A percentile compares a stretch with the other conserved stretches of the same genome.
phyloP scores from a whole-genome alignment of 2,329 filamentous ascomycete species.

The Dactylellina drechsleri region DNA sequence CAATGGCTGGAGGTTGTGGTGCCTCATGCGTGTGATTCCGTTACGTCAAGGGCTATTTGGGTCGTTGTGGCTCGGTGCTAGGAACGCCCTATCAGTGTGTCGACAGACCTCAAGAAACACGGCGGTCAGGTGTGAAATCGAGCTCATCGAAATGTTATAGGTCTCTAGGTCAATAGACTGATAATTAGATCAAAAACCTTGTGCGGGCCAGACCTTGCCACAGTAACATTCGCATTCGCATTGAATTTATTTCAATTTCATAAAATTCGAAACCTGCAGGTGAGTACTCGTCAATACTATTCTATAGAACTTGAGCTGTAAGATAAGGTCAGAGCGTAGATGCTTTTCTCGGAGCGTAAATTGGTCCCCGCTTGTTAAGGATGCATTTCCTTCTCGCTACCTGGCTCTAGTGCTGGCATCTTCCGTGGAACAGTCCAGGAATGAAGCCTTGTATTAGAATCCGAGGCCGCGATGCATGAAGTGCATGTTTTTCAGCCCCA shows the following conservation, averaged over 20 bases:
- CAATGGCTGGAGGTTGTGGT: neutral
- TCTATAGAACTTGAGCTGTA: neutral
- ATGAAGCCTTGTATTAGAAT: slow-evolving; percentile 19
- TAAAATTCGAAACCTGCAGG: too few species aligned
- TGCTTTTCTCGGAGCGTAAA: too few species aligned
- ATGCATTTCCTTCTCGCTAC: too few species aligned
- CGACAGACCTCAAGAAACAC: slow-evolving; percentile 18
- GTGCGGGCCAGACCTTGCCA: too few species aligned
- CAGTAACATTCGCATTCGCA: too few species aligned
- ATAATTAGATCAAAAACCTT: too few species aligned
- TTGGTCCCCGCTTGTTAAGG: too few species aligned
- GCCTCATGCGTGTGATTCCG: slow-evolving; percentile 19
- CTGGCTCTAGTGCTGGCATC: too few species aligned
- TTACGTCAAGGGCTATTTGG: slow-evolving; percentile 6
- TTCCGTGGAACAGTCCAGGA: too few species aligned
- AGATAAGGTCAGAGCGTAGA: slow-evolving; percentile 8
- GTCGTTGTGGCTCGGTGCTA: neutral
- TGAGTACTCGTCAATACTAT: too few species aligned
- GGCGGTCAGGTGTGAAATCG: neutral
- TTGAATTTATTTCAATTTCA: neutral
- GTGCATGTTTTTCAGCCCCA: neutral
- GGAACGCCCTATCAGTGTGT: slow-evolving; percentile 32
- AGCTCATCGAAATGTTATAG: slow-evolving; percentile 6
- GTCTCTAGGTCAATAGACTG: slow-evolving; percentile 5
- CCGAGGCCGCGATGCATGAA: slow-evolving; percentile 36